A percentile compares a stretch with the other conserved stretches of the same genome.
phyloP scores from a whole-genome alignment of 352 stramenopile species.

The Globisporangium polare region DNA sequence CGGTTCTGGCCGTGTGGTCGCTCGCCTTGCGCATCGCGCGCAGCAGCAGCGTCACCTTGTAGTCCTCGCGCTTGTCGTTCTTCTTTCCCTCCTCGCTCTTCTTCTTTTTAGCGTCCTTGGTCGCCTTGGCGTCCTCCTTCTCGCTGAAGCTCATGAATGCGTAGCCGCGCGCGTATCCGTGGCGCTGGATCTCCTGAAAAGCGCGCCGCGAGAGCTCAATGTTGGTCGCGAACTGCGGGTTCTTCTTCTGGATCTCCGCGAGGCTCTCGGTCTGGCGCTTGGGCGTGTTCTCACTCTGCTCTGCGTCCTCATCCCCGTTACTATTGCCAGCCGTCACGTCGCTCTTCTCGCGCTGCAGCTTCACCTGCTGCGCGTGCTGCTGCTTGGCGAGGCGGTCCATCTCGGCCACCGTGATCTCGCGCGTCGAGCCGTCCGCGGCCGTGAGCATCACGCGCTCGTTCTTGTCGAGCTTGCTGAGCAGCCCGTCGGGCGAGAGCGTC shows the following conservation, averaged over 20 bases:
- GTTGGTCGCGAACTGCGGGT: conserved; percentile 45
- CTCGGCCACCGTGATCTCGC: conserved; percentile 43
- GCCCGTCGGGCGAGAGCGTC: conserved; percentile 8
- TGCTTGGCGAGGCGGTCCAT: conserved; percentile 31
- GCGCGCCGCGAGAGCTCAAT: conserved; percentile 41
- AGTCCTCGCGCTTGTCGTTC: conserved; percentile 23
- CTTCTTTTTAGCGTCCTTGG: not conserved
- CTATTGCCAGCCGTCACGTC: not conserved
- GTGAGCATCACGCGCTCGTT: conserved; percentile 30
- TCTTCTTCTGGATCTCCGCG: conserved; percentile 30
- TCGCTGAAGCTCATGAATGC: conserved; percentile 54
- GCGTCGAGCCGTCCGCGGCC: conserved; percentile 33
- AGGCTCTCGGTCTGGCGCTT: conserved; percentile 27
- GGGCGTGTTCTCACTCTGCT: conserved; percentile 12
- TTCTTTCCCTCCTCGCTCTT: conserved; percentile 16
- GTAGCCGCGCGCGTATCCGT: conserved; percentile 57
- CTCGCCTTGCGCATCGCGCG: conserved; percentile 23
- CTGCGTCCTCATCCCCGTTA: not conserved
- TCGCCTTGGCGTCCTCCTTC: conserved; percentile 17
- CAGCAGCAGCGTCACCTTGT: conserved; percentile 49
- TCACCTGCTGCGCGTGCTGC: conserved; percentile 28
- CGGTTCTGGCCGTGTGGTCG: conserved; percentile 17
- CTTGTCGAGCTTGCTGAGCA: conserved; percentile 17
- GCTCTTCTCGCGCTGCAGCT: conserved; percentile 24
- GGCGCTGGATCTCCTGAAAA: conserved; percentile 51